Conservation (phyloP, 2,329 filamentous ascomycete species). For the Neofusicoccum kwambonambiense region DNA sequence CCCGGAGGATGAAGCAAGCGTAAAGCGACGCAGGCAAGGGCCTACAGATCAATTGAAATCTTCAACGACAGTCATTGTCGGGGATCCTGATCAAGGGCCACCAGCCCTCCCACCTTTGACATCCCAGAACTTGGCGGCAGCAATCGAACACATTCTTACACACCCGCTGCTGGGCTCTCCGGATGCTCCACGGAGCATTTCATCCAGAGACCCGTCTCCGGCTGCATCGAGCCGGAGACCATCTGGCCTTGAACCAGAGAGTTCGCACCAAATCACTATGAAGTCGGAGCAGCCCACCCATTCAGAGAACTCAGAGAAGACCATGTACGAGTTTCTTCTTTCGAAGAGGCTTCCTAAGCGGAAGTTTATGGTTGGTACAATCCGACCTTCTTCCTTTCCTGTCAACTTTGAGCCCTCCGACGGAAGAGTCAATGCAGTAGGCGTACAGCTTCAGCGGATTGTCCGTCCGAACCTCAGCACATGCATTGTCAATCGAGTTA, state of each 20-base stretch:
- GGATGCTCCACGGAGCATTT: background rate
- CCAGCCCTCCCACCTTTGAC: background rate
- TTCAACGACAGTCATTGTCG: background rate
- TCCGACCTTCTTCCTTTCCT: background rate
- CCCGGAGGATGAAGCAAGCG: too few relatives aligned
- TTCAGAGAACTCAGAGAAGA: background rate
- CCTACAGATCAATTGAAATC: too few relatives aligned
- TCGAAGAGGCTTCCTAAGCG: background rate
- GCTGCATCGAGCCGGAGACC: background rate
- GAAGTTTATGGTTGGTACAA: background rate
- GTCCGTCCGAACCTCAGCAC: too few relatives aligned
- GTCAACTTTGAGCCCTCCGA: too few relatives aligned
- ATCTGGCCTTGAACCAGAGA: too few relatives aligned
- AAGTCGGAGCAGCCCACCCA: background rate
- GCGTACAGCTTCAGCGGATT: background rate
- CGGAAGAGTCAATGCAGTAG: background rate
- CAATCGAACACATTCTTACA: too few relatives aligned
- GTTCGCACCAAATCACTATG: too few relatives aligned
- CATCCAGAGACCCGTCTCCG: background rate
- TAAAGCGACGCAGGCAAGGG: too few relatives aligned
- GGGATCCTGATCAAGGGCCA: background rate
- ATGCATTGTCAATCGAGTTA: too few relatives aligned
- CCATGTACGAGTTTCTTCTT: background rate
- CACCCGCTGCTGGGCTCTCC: background rate
- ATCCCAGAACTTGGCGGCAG: background rate